Conservation (phyloP, 768 basidiomycete species). For the Leccinellum albellum region DNA sequence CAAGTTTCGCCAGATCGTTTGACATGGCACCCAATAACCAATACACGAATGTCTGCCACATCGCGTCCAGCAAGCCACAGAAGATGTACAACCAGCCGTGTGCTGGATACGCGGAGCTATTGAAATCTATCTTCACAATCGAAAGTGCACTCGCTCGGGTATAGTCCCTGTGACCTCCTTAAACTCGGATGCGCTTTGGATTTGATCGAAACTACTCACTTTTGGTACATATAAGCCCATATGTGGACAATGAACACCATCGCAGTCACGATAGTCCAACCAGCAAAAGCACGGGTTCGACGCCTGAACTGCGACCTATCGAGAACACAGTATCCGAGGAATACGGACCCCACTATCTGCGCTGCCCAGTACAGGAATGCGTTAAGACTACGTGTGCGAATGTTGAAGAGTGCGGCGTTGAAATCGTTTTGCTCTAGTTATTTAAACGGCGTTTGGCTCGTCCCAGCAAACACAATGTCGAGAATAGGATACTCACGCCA, state of each 20-base stretch:
- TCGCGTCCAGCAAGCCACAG: slow-evolving; percentile 72
- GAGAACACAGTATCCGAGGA: slow-evolving; percentile 61
- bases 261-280: slow-evolving; percentile 58
- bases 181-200: background rate
- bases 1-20: slow-evolving; percentile 69
- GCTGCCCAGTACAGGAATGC: slow-evolving; percentile 77
- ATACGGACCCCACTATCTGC: slow-evolving; percentile 72
- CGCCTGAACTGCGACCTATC: slow-evolving; percentile 57
- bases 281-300: slow-evolving; percentile 66
- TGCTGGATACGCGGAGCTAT: slow-evolving; percentile 49
- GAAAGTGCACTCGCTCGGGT: slow-evolving; percentile 47
- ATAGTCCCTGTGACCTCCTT: slow-evolving; percentile 42
- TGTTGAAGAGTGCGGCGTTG: slow-evolving; percentile 75
- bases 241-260: slow-evolving; percentile 68
- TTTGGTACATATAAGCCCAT: slow-evolving; percentile 78
- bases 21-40: slow-evolving; percentile 87
- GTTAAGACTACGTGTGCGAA: slow-evolving; percentile 76
- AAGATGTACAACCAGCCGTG: slow-evolving; percentile 63
- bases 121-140: slow-evolving; percentile 54
- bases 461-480: background rate
- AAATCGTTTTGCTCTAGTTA: slow-evolving; percentile 55
- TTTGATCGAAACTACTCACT: slow-evolving; percentile 36
- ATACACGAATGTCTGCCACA: slow-evolving; percentile 84
- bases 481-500: slow-evolving; percentile 54
- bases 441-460: slow-evolving; percentile 7